Base-by-base conservation (phyloP, 2,329 filamentous ascomycete genomes). In the Colletotrichum abscissum region DNA sequence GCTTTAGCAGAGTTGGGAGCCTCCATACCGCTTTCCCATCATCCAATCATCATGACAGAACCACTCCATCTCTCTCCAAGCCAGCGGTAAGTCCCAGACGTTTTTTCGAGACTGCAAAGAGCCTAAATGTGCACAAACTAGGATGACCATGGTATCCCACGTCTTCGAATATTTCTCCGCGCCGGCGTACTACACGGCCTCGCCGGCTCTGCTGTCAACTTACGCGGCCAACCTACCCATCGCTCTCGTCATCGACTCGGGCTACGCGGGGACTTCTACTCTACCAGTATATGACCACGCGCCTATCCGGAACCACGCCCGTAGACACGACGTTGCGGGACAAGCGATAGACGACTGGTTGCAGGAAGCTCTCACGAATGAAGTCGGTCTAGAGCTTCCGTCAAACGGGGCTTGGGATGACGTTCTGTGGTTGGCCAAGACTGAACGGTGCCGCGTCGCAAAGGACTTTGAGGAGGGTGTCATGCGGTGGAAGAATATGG, bases 181-280 rank as follows among this genome's bases (percentile, higher is more conserved):
- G 28, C 54, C 60, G n/a, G 52, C 60, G 2, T 65, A 65, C 54
- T 54, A 65, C 16, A 52, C 66, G 6, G 12, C 66, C 3, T 19
- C 24, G 24, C 58, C 66, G 6, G 66, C 49, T 5, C 30, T 69
- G 12, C n/a, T 69, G 0, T 42, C 66, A 1, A 35, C 66, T 19
- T 69, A 69, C 54, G 67, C 67, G 35, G 67, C 60, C 28, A 69
- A 69, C 54, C 67, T 58, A 35, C 28, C 67, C 9, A 65, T 38
- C n/a, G 12, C 67, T 14, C 67, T 69, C 5, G 67, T 69, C n/a
- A 11, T 66, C n/a, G 67, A 58, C 60, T 69, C 67, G 1, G 54
- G 60, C 38, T 54, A 58, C 54, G 55, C 67, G 8, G 33, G 16
- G 7, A 69, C 60, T 35, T 35, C 8, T 28, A n/a, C 38, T 42